Evolutionary conservation across 2,329 filamentous ascomycete species (phyloP).

Genomic region (Alternaria burnsii): DNA sequence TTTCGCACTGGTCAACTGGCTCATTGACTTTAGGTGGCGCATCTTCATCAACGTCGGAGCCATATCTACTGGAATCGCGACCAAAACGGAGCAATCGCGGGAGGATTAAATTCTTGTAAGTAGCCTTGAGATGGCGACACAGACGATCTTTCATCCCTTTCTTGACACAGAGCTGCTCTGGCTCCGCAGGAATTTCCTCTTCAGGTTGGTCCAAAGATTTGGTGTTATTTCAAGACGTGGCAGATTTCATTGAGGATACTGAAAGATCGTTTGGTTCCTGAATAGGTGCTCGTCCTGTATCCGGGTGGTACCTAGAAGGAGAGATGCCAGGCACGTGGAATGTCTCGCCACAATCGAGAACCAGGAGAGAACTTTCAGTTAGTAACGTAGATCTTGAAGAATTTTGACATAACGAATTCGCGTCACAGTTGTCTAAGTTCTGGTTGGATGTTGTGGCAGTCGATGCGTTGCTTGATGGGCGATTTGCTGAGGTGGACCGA

Average conservation of each 20-base stretch:
- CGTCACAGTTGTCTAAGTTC: background rate
- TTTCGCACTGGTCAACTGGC: background rate
- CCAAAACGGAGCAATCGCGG: background rate
- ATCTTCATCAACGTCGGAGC: background rate
- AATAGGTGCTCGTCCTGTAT: background rate
- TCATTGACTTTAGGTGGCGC: background rate
- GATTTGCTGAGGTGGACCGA: background rate
- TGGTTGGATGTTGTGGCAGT: background rate
- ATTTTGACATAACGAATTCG: background rate
- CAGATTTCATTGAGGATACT: background rate
- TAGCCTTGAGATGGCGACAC: background rate
- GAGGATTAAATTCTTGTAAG: background rate
- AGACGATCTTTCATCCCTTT: background rate
- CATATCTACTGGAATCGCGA: background rate
- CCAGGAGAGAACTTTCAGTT: background rate
- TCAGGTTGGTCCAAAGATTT: background rate
- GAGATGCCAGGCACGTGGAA: conserved; percentile 1
- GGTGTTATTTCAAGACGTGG: background rate
- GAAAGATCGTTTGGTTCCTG: background rate
- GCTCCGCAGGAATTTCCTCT: background rate
- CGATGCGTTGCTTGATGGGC: background rate
- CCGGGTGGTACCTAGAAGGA: background rate
- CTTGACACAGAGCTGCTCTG: background rate
- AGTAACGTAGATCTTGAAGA: background rate
- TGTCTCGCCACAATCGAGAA: background rate